Percentiles rank a stretch among this genome's conserved stretches.
Conservation (phyloP, 495 filamentous ascomycete genomes). For the Trichoderma asperelloides region DNA sequence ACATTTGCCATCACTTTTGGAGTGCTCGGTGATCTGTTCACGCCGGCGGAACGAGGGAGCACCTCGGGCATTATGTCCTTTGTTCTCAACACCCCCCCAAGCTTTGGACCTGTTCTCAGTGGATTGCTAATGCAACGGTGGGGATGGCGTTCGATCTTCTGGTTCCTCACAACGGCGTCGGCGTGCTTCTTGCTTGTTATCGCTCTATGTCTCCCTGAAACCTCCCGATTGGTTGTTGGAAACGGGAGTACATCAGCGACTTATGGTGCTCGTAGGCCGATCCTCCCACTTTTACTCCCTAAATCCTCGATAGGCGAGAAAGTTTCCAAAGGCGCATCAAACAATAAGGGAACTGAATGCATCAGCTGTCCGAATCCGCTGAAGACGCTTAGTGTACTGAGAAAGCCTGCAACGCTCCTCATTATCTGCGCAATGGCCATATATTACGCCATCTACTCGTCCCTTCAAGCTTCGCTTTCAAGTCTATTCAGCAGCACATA, state of each 20-base stretch:
- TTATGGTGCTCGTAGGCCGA: background rate
- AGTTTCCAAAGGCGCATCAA: background rate
- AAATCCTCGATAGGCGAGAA: background rate
- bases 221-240: conserved; percentile 46
- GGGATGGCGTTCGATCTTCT: background rate
- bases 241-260: conserved; percentile 30
- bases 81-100: background rate
- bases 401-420: background rate
- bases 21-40: background rate
- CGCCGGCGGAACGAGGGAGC: background rate
- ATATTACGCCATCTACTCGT: conserved; percentile 15
- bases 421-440: conserved; percentile 7
- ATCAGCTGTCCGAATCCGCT: background rate
- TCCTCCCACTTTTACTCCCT: background rate
- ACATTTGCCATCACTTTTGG: background rate
- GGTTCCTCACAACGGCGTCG: background rate
- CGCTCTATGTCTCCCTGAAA: conserved; percentile 41
- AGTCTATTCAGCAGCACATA: conserved; percentile 16
- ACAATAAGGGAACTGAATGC: background rate
- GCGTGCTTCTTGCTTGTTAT: conserved; percentile 24
- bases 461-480: conserved; percentile 17
- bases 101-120: background rate
- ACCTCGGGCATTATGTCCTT: background rate
- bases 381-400: background rate
- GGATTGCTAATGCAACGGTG: background rate